A percentile compares a stretch with the other conserved stretches of the same genome.
These are phyloP conservation scores for Coemansia sp. DNA, from an alignment of 192 early-diverging fungal species.

Conservation along the genomic window DNA sequence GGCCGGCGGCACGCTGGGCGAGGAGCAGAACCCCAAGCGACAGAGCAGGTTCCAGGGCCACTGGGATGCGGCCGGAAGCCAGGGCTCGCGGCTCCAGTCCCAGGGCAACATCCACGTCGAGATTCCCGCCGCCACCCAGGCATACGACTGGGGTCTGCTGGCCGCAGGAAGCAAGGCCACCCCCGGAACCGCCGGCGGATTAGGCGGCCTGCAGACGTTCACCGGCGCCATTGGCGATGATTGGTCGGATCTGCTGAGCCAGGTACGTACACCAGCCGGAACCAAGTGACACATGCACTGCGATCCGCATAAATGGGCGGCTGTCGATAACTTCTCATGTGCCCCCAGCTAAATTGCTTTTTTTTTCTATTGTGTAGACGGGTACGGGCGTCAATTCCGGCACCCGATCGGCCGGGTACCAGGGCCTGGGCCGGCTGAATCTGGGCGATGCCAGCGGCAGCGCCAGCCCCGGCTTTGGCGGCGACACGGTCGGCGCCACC, in stretches of 20 bases:
- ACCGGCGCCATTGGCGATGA: constrained; percentile 32
- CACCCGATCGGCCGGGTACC: constrained; percentile 29
- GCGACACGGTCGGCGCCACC: constrained; percentile 8
- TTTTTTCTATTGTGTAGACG: constrained; percentile 18
- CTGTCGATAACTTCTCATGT: too few species aligned
- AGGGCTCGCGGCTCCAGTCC: constrained; percentile 13
- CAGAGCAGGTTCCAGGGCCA: constrained; percentile 49
- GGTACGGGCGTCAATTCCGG: constrained; percentile 16
- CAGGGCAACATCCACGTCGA: constrained; percentile 17
- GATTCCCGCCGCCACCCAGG: constrained; percentile 10
- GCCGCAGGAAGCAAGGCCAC: constrained; percentile 11
- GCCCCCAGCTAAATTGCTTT: too few species aligned
- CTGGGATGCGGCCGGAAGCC: constrained; percentile 37
- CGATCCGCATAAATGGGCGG: too few species aligned
- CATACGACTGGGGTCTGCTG: constrained; percentile 36
- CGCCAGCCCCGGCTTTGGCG: constrained; percentile 3
- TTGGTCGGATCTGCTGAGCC: constrained; percentile 44
- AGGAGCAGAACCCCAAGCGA: constrained; percentile 39
- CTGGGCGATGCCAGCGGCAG: constrained; percentile 1
- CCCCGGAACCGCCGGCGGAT: constrained; percentile 17
- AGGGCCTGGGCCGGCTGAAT: constrained; percentile 24
- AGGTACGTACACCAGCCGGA: constrained; percentile 20
- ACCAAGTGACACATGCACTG: too few species aligned
- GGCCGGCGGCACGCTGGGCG: constrained; percentile 15
- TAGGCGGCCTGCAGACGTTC: constrained; percentile 25